A percentile compares a stretch with the other conserved stretches of the same genome.
phyloP scores from a whole-genome alignment of 2,329 filamentous ascomycete genomes.

The Epichloe uncinata region DNA sequence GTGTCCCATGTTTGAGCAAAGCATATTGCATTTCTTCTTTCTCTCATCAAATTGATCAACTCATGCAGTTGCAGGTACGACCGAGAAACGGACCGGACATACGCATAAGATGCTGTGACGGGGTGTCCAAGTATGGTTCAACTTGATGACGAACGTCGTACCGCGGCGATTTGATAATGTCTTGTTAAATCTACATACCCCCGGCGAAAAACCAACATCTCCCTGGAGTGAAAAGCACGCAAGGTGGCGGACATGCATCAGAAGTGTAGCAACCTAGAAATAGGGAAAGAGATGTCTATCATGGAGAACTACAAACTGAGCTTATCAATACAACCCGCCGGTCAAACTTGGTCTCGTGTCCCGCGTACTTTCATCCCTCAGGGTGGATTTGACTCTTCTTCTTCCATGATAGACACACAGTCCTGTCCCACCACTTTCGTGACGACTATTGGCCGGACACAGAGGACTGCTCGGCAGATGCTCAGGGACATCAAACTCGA shows the following conservation, averaged over 20 bases:
- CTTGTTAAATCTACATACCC: too few relatives aligned
- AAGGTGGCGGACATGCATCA: not conserved
- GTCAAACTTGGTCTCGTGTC: not conserved
- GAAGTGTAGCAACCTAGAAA: not conserved
- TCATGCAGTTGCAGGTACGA: too few relatives aligned
- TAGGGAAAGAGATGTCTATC: not conserved
- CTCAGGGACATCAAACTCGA: slow-evolving; percentile 37
- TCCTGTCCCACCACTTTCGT: slow-evolving; percentile 30
- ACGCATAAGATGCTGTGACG: too few relatives aligned
- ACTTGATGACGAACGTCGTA: too few relatives aligned
- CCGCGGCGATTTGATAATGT: too few relatives aligned
- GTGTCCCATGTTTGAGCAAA: not conserved
- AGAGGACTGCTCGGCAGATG: slow-evolving; percentile 37
- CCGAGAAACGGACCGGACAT: too few relatives aligned
- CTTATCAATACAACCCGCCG: not conserved
- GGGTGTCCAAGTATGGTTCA: too few relatives aligned
- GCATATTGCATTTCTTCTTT: not conserved
- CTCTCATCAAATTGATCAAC: too few relatives aligned
- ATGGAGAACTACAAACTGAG: not conserved
- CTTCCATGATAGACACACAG: slow-evolving; percentile 38
- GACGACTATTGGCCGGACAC: slow-evolving; percentile 34
- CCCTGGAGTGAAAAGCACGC: not conserved
- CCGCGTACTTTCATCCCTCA: not conserved
- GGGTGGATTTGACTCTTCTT: slow-evolving; percentile 10
- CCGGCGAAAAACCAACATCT: too few relatives aligned